Conservation (phyloP, 192 early-diverging fungal species). For the Coemansia sp. region DNA sequence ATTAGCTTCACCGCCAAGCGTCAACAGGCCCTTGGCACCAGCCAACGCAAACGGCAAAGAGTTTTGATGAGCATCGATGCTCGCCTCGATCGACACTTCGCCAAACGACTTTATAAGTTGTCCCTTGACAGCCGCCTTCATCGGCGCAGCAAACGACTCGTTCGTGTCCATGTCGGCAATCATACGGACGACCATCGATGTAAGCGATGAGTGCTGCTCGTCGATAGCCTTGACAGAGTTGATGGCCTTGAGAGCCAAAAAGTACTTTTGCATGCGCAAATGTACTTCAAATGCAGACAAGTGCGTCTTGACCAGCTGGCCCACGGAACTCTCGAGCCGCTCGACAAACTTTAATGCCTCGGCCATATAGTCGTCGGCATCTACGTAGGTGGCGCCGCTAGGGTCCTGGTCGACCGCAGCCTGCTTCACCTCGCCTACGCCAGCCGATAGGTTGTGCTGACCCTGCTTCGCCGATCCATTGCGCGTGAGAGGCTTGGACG, state of each 20-base stretch:
- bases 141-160: conserved; percentile 48
- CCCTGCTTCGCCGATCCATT: conserved; percentile 62
- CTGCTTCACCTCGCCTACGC: conserved; percentile 59
- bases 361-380: conserved; percentile 68
- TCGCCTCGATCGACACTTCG: conserved; percentile 22
- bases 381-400: conserved; percentile 48
- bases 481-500: conserved; percentile 54
- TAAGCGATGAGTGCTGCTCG: conserved; percentile 30
- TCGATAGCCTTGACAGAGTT: conserved; percentile 45
- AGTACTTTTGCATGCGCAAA: conserved; percentile 57
- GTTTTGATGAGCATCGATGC: conserved; percentile 19
- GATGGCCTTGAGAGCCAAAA: conserved; percentile 51
- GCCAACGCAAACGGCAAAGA: conserved; percentile 20
- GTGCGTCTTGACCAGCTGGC: conserved; percentile 34
- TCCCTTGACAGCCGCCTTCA: conserved; percentile 49
- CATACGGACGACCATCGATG: conserved; percentile 40
- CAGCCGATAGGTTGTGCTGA: conserved; percentile 41
- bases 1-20: conserved; percentile 26
- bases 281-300: conserved; percentile 48
- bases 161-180: conserved; percentile 32
- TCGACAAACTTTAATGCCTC: conserved; percentile 80
- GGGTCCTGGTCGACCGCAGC: conserved; percentile 50
- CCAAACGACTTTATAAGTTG: conserved; percentile 50
- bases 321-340: conserved; percentile 57
- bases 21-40: conserved; percentile 30